A percentile compares a stretch with the other conserved stretches of the same genome.
phyloP scores from a whole-genome alignment of 352 stramenopile genomes.

The Phytophthora cryptogea region DNA sequence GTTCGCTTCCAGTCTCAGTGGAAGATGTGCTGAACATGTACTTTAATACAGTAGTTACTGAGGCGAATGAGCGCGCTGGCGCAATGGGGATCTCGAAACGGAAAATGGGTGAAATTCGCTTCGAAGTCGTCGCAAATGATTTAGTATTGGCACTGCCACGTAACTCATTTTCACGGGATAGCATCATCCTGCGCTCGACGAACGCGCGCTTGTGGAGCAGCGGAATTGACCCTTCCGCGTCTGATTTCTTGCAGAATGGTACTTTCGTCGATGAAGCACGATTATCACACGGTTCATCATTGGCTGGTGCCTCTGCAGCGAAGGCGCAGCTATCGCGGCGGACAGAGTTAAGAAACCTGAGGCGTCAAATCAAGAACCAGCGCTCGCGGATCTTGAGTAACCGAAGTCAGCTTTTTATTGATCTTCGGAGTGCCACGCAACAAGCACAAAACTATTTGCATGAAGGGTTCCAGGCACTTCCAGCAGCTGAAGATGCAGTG shows the following conservation, averaged over 20 bases:
- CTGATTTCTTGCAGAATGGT: conserved; percentile 78
- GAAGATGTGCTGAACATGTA: conserved; percentile 48
- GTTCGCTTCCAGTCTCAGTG: conserved; percentile 41
- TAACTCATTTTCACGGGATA: conserved; percentile 79
- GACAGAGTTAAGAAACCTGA: conserved; percentile 71
- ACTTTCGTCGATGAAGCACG: conserved; percentile 68
- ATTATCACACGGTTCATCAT: conserved; percentile 40
- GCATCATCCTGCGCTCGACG: conserved; percentile 75
- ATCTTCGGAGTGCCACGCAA: conserved; percentile 81
- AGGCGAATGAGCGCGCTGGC: conserved; percentile 17
- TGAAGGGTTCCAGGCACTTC: conserved; percentile 77
- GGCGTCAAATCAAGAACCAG: conserved; percentile 83
- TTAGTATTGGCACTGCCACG: conserved; percentile 76
- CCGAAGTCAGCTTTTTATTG: conserved; percentile 77
- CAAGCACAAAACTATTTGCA: conserved; percentile 86
- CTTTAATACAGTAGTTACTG: conserved; percentile 22
- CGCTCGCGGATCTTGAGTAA: conserved; percentile 82
- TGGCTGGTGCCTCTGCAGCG: conserved; percentile 47
- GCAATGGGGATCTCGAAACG: conserved; percentile 27
- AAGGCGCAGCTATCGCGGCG: conserved; percentile 66
- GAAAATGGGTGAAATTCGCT: conserved; percentile 29
- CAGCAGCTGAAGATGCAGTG: conserved; percentile 77
- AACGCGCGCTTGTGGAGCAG: conserved; percentile 80
- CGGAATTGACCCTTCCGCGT: conserved; percentile 57
- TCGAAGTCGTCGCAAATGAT: conserved; percentile 83